These are phyloP conservation scores for Pochonia chlamydosporia DNA, from an alignment of 2,329 filamentous ascomycete species.

Conservation along the genomic window DNA sequence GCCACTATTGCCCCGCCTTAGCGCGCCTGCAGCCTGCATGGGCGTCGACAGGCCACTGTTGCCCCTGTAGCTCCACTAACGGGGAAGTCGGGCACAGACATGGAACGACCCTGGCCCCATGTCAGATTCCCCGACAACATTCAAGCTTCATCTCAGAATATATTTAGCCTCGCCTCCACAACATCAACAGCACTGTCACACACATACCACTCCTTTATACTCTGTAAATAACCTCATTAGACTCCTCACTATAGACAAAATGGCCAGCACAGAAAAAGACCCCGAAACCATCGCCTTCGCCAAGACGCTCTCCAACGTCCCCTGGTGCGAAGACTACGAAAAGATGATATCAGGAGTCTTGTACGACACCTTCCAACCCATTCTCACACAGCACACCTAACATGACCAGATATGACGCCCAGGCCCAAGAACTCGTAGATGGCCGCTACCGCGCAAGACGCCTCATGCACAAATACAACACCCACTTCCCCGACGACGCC, in stretches of 20 bases:
- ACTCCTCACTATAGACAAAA: slow-evolving; percentile 6
- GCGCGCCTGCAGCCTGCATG: neutral
- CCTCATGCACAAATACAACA: slow-evolving; percentile 54
- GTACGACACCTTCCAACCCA: slow-evolving; percentile 26
- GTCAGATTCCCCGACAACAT: too few relatives aligned
- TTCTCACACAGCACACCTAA: neutral
- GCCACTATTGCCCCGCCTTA: neutral
- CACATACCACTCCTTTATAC: too few relatives aligned
- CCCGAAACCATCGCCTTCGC: slow-evolving; percentile 36
- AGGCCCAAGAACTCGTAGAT: slow-evolving; percentile 40
- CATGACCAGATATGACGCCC: slow-evolving; percentile 41
- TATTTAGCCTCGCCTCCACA: too few relatives aligned
- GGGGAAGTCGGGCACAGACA: neutral
- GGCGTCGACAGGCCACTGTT: neutral
- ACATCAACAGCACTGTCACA: too few relatives aligned
- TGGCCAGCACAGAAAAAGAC: slow-evolving; percentile 31
- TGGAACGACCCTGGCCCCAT: too few relatives aligned
- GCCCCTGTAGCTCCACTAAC: neutral
- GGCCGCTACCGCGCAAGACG: slow-evolving; percentile 49
- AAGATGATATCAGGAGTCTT: slow-evolving; percentile 60
- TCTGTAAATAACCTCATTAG: neutral
- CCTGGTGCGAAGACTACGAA: slow-evolving; percentile 56
- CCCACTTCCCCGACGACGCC: slow-evolving; percentile 43
- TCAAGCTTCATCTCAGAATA: too few relatives aligned
- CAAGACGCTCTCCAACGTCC: slow-evolving; percentile 42